phyloP scores from a whole-genome alignment of 192 early-diverging fungal genomes.

The Coemansia sp. region DNA sequence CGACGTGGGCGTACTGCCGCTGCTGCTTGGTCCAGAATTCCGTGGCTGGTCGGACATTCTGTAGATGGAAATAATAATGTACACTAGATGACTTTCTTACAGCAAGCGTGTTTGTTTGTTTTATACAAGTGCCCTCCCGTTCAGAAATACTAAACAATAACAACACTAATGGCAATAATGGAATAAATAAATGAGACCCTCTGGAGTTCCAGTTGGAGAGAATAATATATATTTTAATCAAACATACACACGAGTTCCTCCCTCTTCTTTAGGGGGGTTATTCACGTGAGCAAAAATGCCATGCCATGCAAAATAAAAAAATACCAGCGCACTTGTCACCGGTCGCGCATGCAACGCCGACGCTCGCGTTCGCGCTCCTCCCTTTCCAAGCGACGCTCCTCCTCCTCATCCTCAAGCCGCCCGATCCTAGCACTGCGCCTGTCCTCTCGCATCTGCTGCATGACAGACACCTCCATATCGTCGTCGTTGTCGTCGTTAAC shows the following conservation, averaged over 20 bases:
- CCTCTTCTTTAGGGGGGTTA: background rate
- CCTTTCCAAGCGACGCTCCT: slow-evolving; percentile 32
- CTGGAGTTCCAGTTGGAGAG: too few species aligned
- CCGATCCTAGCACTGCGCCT: slow-evolving; percentile 42
- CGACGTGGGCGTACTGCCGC: background rate
- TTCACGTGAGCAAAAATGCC: background rate
- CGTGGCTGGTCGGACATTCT: background rate
- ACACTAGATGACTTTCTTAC: background rate
- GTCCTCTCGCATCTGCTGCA: slow-evolving; percentile 51
- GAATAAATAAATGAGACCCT: too few species aligned
- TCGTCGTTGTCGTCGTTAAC: slow-evolving; percentile 52
- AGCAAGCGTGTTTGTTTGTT: background rate
- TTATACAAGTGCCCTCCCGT: background rate
- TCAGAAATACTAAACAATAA: too few species aligned
- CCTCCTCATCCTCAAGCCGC: slow-evolving; percentile 41
- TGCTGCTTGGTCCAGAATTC: background rate
- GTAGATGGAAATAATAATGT: background rate
- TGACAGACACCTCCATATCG: slow-evolving; percentile 49
- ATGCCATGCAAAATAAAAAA: background rate
- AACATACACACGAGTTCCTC: too few species aligned
- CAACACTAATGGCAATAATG: too few species aligned
- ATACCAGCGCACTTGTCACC: background rate
- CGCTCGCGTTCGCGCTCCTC: slow-evolving; percentile 26
- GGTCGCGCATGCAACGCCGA: slow-evolving; percentile 16
- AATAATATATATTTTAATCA: too few species aligned